Conservation (phyloP, 2,329 filamentous ascomycete species). For the Fusarium veterinarium region DNA sequence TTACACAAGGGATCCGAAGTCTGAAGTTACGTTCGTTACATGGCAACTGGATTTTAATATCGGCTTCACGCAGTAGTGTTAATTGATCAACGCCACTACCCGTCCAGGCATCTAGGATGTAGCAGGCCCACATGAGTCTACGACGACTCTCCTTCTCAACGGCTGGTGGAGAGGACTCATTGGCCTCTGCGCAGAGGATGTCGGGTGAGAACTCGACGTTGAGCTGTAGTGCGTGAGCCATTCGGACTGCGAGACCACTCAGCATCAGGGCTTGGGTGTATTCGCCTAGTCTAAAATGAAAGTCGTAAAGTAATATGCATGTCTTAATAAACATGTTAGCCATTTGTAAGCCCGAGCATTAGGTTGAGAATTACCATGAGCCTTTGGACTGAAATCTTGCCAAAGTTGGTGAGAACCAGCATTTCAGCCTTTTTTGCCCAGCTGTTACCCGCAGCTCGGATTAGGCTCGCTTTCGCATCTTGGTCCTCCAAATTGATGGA, state of each 20-base stretch:
- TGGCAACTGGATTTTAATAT: constrained; percentile 56
- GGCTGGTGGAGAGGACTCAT: constrained; percentile 48
- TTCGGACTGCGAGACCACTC: constrained; percentile 55
- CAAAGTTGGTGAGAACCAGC: constrained; percentile 52
- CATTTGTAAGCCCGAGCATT: background rate
- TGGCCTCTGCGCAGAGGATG: constrained; percentile 52
- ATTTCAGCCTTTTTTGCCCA: constrained; percentile 54
- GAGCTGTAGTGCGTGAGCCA: constrained; percentile 56
- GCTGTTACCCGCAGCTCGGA: constrained; percentile 51
- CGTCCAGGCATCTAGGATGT: constrained; percentile 55
- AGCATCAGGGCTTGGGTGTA: constrained; percentile 56
- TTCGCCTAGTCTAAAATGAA: constrained; percentile 54
- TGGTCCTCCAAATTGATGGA: constrained; percentile 47
- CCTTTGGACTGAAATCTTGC: constrained; percentile 53
- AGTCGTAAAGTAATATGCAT: constrained; percentile 54
- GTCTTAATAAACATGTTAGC: constrained; percentile 43
- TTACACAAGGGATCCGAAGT: constrained; percentile 54
- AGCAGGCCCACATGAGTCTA: constrained; percentile 57
- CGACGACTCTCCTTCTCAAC: constrained; percentile 54
- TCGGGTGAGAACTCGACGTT: constrained; percentile 53
- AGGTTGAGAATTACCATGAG: constrained; percentile 49
- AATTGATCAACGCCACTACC: constrained; percentile 54
- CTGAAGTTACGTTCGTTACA: constrained; percentile 56
- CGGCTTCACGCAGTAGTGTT: constrained; percentile 53
- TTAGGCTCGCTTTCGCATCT: constrained; percentile 44